Evolutionary conservation across 2,329 filamentous ascomycete species (phyloP), one percentile per base, ranked within the genome.

Genomic region (Ceratocystis albifundus): DNA sequence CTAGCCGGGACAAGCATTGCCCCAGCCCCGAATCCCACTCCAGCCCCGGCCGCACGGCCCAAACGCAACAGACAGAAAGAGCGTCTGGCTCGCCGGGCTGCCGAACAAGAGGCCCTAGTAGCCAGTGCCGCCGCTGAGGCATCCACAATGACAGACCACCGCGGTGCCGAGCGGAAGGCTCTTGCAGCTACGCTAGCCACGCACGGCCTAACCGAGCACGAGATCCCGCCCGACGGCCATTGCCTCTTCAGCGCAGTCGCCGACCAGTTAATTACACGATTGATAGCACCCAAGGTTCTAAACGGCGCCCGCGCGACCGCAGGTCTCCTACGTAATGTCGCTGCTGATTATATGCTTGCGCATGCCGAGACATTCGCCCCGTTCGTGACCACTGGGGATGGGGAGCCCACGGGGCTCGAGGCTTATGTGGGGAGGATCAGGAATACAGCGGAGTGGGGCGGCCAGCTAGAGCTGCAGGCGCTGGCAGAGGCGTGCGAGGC

Each of bases 361-460:
- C 85, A 96, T 74, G 76, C 81, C 10, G 89, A 91, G 69, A 90
- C 95, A 71, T 97, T 96, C 74, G 85, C 82, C 66, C 87, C 89
- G 0, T 99, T 96, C 73, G 78, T 96, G 70, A 92, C 96, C 72
- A 91, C 94, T 74, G 84, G 2, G n/a, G 53, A 57, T 28, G 25
- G 53, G 6, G 53, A 28, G 53, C 48, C 8, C 17, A 28, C 25
- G 6, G 53, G 87, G 15, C 74, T 96, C 61, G 83, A 83, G 2
- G 78, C 78, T 7, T 96, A 97, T 75, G 81, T 89, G 61, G 77
- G 77, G 61, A 90, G 88, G 77, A 89, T 99, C 68, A 79, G 86
- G 69, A 85, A 94, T 67, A 96, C 92, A 62, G 92, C 90, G 0
- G 93, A 96, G 76, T 99, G 94, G 94, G 94, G 94, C 62, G 94